These are phyloP conservation scores for Aspergillus ochraceoroseus DNA, from an alignment of 2,329 filamentous ascomycete genomes.

Conservation along the genomic window DNA sequence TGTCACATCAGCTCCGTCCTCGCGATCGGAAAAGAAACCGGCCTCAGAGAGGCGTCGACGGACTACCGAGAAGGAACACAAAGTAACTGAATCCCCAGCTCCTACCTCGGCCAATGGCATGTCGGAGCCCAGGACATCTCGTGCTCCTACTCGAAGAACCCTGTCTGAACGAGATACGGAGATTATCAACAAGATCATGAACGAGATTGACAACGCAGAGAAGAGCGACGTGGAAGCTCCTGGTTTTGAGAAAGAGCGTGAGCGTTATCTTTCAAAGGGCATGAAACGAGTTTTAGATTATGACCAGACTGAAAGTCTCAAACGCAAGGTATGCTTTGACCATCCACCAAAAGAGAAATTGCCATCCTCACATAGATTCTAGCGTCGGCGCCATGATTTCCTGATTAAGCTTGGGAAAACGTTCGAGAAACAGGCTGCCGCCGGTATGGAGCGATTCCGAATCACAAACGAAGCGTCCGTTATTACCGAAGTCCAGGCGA, in stretches of 20 bases:
- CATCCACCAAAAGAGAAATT: not conserved
- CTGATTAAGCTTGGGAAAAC: conserved; percentile 54
- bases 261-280: conserved; percentile 51
- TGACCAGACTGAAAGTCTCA: conserved; percentile 57
- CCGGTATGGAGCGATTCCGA: conserved; percentile 71
- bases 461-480: conserved; percentile 74
- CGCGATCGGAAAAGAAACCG: conserved; percentile 30
- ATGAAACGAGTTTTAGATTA: conserved; percentile 67
- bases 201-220: conserved; percentile 53
- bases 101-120: conserved; percentile 27
- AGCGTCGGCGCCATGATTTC: conserved; percentile 58
- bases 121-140: conserved; percentile 18
- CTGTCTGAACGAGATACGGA: conserved; percentile 59
- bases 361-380: conserved; percentile 21
- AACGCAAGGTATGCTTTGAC: conserved; percentile 55
- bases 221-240: conserved; percentile 54
- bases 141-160: conserved; percentile 50
- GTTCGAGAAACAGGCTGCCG: conserved; percentile 63
- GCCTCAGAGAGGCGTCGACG: conserved; percentile 28
- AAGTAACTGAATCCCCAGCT: conserved; percentile 18
- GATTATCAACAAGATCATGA: conserved; percentile 63
- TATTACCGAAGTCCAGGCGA: conserved; percentile 78
- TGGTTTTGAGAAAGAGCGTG: conserved; percentile 49
- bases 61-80: conserved; percentile 21
- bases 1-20: conserved; percentile 24